A percentile compares a stretch with the other conserved stretches of the same genome.
Conservation (phyloP, 495 filamentous ascomycete genomes). For the Aspergillus carlsbadensis region DNA sequence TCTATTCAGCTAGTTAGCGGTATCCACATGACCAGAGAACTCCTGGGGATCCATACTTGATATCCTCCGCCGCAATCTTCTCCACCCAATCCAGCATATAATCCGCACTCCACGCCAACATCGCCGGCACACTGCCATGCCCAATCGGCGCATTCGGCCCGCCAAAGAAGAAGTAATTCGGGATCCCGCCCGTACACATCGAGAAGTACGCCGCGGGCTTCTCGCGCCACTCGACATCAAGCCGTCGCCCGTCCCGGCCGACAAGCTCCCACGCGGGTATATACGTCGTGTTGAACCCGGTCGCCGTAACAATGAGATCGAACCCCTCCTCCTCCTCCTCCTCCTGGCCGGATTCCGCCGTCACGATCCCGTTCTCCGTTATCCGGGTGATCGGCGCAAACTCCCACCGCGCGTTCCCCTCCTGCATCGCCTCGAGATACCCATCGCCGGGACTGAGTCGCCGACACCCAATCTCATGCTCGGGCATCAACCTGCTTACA, state of each 20-base stretch:
- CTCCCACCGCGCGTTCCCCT: neutral
- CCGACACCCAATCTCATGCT: slow-evolving; percentile 47
- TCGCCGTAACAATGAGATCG: neutral
- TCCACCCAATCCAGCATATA: slow-evolving; percentile 44
- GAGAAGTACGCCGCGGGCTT: slow-evolving; percentile 31
- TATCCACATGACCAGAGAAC: neutral
- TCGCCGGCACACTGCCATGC: slow-evolving; percentile 28
- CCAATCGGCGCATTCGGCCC: slow-evolving; percentile 38
- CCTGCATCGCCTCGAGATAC: slow-evolving; percentile 39
- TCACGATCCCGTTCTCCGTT: neutral
- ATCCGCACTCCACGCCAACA: slow-evolving; percentile 29
- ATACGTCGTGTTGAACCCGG: slow-evolving; percentile 34
- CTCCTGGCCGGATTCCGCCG: neutral
- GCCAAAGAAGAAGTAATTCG: slow-evolving; percentile 37
- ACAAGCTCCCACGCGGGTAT: slow-evolving; percentile 36
- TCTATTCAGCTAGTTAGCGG: slow-evolving; percentile 1
- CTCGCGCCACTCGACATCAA: slow-evolving; percentile 33
- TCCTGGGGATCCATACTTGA: slow-evolving; percentile 32
- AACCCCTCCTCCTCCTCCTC: neutral
- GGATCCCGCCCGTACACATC: slow-evolving; percentile 24
- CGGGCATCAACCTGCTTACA: slow-evolving; percentile 45
- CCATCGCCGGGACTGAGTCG: slow-evolving; percentile 46
- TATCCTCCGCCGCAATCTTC: slow-evolving; percentile 43
- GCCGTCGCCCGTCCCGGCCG: slow-evolving; percentile 33
- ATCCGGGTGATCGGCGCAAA: neutral